phyloP scores from a whole-genome alignment of 2,329 filamentous ascomycete genomes.

The Colletotrichum sublineola region DNA sequence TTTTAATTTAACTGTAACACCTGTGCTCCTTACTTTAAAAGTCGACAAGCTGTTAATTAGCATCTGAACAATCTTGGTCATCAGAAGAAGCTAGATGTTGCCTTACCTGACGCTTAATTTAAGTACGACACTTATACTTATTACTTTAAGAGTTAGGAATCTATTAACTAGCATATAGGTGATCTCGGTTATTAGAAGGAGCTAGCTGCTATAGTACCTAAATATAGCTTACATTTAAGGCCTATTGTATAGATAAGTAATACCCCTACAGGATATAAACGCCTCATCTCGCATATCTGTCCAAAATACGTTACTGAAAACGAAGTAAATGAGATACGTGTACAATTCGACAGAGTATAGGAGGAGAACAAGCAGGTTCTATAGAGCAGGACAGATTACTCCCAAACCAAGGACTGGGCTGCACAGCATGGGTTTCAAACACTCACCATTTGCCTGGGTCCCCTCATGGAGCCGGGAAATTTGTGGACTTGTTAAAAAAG shows the following conservation, averaged over 20 bases:
- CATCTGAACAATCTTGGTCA: background rate
- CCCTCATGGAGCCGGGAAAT: background rate
- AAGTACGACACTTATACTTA: too few species aligned
- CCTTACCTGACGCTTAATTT: background rate
- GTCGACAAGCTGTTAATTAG: background rate
- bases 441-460: constrained; percentile 4
- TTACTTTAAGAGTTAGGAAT: too few species aligned
- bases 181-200: background rate
- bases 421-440: background rate
- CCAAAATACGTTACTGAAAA: background rate
- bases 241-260: background rate
- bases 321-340: background rate
- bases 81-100: background rate
- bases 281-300: background rate
- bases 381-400: constrained; percentile 1
- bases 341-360: background rate
- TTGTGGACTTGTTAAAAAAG: background rate
- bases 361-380: background rate
- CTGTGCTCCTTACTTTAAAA: background rate
- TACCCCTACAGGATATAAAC: background rate
- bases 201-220: too few species aligned
- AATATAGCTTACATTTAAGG: too few species aligned
- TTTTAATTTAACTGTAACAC: background rate
- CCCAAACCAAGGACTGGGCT: background rate
- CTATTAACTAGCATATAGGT: background rate